These are phyloP conservation scores for Aureobasidium subglaciale DNA, from an alignment of 2,329 filamentous ascomycete genomes.

Conservation along the genomic window DNA sequence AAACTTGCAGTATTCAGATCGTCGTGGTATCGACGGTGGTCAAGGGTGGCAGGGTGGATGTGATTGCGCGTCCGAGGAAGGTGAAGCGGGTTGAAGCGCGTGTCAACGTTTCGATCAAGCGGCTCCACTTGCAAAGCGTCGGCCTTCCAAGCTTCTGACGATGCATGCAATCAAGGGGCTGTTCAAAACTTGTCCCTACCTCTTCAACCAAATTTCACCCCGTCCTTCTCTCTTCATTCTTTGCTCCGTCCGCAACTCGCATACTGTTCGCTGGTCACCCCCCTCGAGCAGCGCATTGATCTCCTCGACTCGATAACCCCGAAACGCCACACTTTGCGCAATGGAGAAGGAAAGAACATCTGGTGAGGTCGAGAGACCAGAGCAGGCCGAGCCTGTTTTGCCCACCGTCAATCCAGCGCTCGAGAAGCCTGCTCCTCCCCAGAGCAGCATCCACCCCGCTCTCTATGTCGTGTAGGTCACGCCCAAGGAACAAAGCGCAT, in stretches of 20 bases:
- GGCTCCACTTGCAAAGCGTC: slow-evolving; percentile 6
- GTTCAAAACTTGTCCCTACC: slow-evolving; percentile 12
- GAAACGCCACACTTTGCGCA: slow-evolving; percentile 31
- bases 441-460: slow-evolving; percentile 66
- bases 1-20: slow-evolving; percentile 11
- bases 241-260: background rate
- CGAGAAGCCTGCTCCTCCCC: slow-evolving; percentile 62
- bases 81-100: slow-evolving; percentile 5
- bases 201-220: background rate
- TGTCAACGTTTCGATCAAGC: slow-evolving; percentile 11
- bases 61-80: slow-evolving; percentile 7
- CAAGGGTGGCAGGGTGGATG: slow-evolving; percentile 1
- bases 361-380: slow-evolving; percentile 61
- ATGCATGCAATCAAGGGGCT: slow-evolving; percentile 12
- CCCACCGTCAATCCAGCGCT: slow-evolving; percentile 72
- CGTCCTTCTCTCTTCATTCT: background rate
- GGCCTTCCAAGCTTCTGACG: slow-evolving; percentile 8
- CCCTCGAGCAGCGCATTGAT: background rate
- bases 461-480: slow-evolving; percentile 65
- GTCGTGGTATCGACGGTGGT: background rate
- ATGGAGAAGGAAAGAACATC: slow-evolving; percentile 80
- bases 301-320: background rate
- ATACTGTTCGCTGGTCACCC: background rate
- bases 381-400: slow-evolving; percentile 55
- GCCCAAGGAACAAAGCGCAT: background rate